Conservation (phyloP, 495 filamentous ascomycete species). For the Terfezia claveryi region DNA sequence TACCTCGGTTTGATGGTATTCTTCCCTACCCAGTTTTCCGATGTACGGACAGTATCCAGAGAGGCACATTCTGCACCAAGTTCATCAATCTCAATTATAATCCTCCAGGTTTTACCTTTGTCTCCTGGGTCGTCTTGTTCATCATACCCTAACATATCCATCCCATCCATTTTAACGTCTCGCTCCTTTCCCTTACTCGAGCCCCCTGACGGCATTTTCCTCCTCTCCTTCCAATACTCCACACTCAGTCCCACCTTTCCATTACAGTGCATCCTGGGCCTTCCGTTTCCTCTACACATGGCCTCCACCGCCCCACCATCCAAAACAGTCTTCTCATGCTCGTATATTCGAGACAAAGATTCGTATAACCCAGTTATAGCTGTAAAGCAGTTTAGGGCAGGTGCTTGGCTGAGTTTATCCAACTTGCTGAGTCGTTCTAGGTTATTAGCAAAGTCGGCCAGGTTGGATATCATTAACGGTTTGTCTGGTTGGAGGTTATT, state of each 20-base stretch:
- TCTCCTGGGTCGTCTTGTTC: not conserved
- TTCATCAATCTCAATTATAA: conserved; percentile 41
- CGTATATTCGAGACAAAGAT: conserved; percentile 39
- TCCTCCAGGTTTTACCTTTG: conserved; percentile 25
- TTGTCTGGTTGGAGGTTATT: conserved; percentile 30
- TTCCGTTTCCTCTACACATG: conserved; percentile 46
- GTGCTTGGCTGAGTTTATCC: conserved; percentile 52
- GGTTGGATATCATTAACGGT: conserved; percentile 32
- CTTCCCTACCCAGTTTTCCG: conserved; percentile 42
- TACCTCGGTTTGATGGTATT: conserved; percentile 29
- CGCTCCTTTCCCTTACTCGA: not conserved
- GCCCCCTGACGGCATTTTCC: conserved; percentile 20
- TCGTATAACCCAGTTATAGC: conserved; percentile 61
- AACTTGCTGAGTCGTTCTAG: conserved; percentile 54
- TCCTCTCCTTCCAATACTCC: conserved; percentile 65
- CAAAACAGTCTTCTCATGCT: conserved; percentile 41
- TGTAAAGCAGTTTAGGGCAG: conserved; percentile 66
- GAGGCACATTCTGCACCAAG: conserved; percentile 24
- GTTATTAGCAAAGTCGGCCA: conserved; percentile 57
- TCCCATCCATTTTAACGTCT: too few species aligned
- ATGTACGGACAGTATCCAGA: conserved; percentile 39
- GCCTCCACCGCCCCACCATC: conserved; percentile 29
- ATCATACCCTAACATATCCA: not conserved
- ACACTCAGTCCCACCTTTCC: conserved; percentile 51
- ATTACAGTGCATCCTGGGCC: conserved; percentile 54